Base-by-base conservation (phyloP, 495 filamentous ascomycete species). In the Aspergillus carlsbadensis region DNA sequence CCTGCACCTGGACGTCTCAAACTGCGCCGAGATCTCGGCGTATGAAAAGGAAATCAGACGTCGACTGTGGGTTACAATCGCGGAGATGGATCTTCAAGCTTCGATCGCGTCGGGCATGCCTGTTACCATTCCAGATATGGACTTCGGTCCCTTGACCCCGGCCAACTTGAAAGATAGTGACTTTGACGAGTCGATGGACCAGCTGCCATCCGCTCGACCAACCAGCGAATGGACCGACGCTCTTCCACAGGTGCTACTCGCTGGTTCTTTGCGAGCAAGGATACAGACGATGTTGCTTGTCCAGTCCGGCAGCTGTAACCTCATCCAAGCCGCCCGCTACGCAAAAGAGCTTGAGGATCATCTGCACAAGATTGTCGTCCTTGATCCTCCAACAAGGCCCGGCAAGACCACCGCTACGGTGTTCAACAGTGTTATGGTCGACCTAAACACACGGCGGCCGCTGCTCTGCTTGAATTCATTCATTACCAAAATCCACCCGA, bases 1-100 rank as follows among this genome's bases (percentile, higher is more conserved):
- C 8, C 70, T 87, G 17, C 84, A 88, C 56, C 70, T 78, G 3
- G 80, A 86, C 54, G 79, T 81, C 0, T 67, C 64, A 29, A 57
- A 44, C 17, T 57, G 51, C 33, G 40, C 57, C 7, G 33, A 62
- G 22, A 49, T 70, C 14, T 66, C 72, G 0, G 52, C 48, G 15
- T 76, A 68, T 41, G 63, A 73, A 18, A 65, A 62, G 10, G 76
- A 79, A 45, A 58, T 61, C 13, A 59, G 77, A 34, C 61, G 72
- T 7, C 70, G 73, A 36, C 60, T 80, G 1, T 80, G 75, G 77
- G 62, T 67, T n/a, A 75, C 73, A 1, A 70, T 80, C 34, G 64
- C 71, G 2, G 74, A 79, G 42, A 58, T 79, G 47, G 73, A 76
- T 26, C 60, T 78, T 0, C 71, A 78, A 41, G 58, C 69, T 2